Conservation (phyloP, 805 yeast species). For the Candida parachauliodes region DNA sequence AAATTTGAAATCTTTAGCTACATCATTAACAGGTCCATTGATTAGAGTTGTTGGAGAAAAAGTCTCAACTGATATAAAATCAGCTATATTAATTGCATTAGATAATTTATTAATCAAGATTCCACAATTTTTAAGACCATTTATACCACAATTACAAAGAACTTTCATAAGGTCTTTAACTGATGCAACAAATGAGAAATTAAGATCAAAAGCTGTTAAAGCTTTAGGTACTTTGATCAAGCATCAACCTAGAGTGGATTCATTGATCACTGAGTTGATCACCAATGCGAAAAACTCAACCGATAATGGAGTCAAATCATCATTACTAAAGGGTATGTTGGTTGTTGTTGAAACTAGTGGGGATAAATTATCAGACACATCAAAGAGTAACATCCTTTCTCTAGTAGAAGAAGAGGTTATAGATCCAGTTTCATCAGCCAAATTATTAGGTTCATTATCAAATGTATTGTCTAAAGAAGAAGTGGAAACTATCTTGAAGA, state of each 20-base stretch:
- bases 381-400: slow-evolving; percentile 64
- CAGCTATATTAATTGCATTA: slow-evolving; percentile 87
- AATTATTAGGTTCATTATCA: slow-evolving; percentile 72
- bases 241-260: slow-evolving; percentile 91
- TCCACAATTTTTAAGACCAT: slow-evolving; percentile 89
- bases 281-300: slow-evolving; percentile 65
- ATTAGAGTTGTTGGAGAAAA: slow-evolving; percentile 98
- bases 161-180: slow-evolving; percentile 90
- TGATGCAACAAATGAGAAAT: slow-evolving; percentile 67
- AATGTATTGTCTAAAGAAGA: slow-evolving; percentile 62
- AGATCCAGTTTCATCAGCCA: slow-evolving; percentile 72
- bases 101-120: slow-evolving; percentile 74
- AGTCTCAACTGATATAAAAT: slow-evolving; percentile 84
- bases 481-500: slow-evolving; percentile 54
- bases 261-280: slow-evolving; percentile 79
- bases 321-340: slow-evolving; percentile 79
- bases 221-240: slow-evolving; percentile 86
- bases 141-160: slow-evolving; percentile 95
- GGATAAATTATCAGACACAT: slow-evolving; percentile 65
- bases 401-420: slow-evolving; percentile 66
- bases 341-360: slow-evolving; percentile 85
- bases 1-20: slow-evolving; percentile 80
- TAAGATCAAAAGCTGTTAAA: slow-evolving; percentile 81
- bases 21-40: slow-evolving; percentile 93
- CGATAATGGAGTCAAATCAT: slow-evolving; percentile 72